Conservation (phyloP, 495 filamentous ascomycete genomes). For the Xylaria intraflava region DNA sequence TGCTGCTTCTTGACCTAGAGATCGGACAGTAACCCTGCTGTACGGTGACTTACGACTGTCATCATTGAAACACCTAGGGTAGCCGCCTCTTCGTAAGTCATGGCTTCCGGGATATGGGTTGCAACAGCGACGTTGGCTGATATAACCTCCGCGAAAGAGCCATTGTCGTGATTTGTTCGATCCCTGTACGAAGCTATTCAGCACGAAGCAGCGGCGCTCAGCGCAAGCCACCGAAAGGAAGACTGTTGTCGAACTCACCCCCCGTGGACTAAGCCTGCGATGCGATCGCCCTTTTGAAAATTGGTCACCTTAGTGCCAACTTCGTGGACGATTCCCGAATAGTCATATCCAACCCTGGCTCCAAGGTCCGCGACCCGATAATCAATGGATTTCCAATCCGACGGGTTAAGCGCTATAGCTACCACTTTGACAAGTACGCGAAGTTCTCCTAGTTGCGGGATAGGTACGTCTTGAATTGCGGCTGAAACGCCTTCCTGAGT, state of each 20-base stretch:
- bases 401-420: constrained; percentile 49
- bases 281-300: constrained; percentile 30
- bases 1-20: too few species aligned
- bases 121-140: constrained; percentile 22
- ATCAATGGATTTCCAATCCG: constrained; percentile 50
- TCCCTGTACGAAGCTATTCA: too few species aligned
- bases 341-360: constrained; percentile 26
- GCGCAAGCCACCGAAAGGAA: background rate
- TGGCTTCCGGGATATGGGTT: constrained; percentile 28
- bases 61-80: constrained; percentile 41
- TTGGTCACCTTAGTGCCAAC: constrained; percentile 28
- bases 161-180: constrained; percentile 21
- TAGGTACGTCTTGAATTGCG: constrained; percentile 6
- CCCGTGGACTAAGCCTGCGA: constrained; percentile 33
- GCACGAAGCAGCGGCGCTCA: too few species aligned
- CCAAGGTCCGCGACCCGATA: constrained; percentile 5
- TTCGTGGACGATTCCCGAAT: constrained; percentile 33
- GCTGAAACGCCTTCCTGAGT: too few species aligned
- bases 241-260: constrained; percentile 15
- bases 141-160: constrained; percentile 34
- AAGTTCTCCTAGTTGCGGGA: constrained; percentile 36
- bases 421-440: constrained; percentile 46
- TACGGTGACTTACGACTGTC: constrained; percentile 30
- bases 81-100: constrained; percentile 37
- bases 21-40: too few species aligned